Conservation (phyloP, 139 green algal genomes). For the Pseudopediastrum boryanum region DNA sequence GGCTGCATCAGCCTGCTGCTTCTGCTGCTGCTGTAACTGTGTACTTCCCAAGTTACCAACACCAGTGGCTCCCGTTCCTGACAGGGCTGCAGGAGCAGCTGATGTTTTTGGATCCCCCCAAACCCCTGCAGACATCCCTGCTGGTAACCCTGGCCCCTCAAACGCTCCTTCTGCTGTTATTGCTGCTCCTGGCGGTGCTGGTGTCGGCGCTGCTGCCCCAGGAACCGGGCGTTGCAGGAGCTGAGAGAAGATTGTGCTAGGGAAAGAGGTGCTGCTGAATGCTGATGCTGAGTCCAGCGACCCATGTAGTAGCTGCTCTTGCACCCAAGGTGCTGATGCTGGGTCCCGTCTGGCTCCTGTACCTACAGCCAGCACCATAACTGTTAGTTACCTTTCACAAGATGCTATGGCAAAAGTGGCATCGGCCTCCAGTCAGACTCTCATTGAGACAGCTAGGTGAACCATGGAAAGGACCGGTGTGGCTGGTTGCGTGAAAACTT, state of each 20-base stretch:
- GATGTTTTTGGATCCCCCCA: too few relatives aligned
- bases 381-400: not conserved
- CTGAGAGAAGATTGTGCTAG: conserved; percentile 15
- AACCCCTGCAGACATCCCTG: too few relatives aligned
- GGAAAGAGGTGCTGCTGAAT: conserved; percentile 4
- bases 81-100: too few relatives aligned
- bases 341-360: not conserved
- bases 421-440: not conserved
- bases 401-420: conserved; percentile 4
- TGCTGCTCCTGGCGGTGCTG: not conserved
- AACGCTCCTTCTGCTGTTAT: not conserved
- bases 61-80: too few relatives aligned
- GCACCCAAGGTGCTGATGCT: not conserved
- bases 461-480: not conserved
- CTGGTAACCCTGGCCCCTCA: too few relatives aligned
- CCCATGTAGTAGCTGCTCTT: not conserved
- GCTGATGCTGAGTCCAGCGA: not conserved
- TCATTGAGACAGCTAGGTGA: not conserved
- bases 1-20: too few relatives aligned
- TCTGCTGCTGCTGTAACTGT: too few relatives aligned
- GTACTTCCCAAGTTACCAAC: too few relatives aligned
- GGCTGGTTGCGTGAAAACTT: conserved; percentile 8
- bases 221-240: not conserved
- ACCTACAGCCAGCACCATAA: not conserved
- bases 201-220: not conserved